Conservation (phyloP, 2,329 filamentous ascomycete genomes). For the Fonsecaea pedrosoi region DNA sequence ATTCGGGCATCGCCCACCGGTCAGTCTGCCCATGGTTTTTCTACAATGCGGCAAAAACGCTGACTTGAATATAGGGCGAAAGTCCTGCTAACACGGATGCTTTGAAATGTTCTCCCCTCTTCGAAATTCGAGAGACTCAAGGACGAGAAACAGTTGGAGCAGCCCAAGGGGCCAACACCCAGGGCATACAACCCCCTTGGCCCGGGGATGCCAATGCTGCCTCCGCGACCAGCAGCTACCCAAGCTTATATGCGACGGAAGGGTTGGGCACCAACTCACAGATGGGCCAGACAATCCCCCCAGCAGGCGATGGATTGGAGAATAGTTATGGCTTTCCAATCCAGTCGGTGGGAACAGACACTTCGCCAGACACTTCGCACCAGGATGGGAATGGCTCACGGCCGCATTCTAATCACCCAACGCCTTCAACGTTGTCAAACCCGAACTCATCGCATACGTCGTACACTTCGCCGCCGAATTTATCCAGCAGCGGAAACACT, state of each 20-base stretch:
- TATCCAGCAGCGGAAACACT: constrained; percentile 25
- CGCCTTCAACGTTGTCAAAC: constrained; percentile 34
- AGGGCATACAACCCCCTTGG: constrained; percentile 15
- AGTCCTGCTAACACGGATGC: constrained; percentile 37
- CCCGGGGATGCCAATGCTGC: background rate
- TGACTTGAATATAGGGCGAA: constrained; percentile 34
- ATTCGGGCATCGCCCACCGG: constrained; percentile 34
- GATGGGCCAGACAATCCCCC: background rate
- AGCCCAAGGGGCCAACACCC: background rate
- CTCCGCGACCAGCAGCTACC: constrained; percentile 15
- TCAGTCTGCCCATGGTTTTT: constrained; percentile 11
- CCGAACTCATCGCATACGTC: constrained; percentile 34
- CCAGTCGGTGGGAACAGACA: constrained; percentile 27
- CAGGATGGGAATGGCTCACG: constrained; percentile 31
- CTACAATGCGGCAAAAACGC: background rate
- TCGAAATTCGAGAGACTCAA: constrained; percentile 38
- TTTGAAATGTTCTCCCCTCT: constrained; percentile 37
- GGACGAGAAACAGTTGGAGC: constrained; percentile 1
- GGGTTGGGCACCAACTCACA: constrained; percentile 12
- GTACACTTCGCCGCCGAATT: constrained; percentile 35
- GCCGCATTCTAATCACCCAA: constrained; percentile 37
- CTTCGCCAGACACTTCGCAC: constrained; percentile 31
- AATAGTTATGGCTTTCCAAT: constrained; percentile 22
- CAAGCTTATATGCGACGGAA: constrained; percentile 26
- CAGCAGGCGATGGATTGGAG: constrained; percentile 24